phyloP scores from a whole-genome alignment of 2,329 filamentous ascomycete species.

The Tolypocladium ovalisporum region DNA sequence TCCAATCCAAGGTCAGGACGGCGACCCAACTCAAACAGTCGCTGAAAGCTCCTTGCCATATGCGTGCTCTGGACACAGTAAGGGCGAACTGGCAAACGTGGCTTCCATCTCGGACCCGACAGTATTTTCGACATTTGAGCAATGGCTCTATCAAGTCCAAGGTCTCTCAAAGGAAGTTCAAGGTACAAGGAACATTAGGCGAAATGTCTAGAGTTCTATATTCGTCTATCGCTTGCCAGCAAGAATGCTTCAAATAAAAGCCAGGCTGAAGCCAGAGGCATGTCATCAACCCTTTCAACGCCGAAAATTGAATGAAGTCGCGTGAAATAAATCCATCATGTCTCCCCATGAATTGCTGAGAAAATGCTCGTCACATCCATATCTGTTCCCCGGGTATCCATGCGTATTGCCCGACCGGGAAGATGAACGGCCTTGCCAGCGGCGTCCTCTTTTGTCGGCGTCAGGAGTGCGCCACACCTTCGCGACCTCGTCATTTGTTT shows the following conservation, averaged over 20 bases:
- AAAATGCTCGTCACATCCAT: neutral
- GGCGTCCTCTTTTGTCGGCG: neutral
- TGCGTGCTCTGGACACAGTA: neutral
- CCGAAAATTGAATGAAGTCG: neutral
- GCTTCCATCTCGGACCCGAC: constrained; percentile 1
- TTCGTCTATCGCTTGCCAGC: constrained; percentile 1
- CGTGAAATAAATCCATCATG: neutral
- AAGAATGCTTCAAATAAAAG: neutral
- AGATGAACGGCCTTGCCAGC: neutral
- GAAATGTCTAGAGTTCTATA: neutral
- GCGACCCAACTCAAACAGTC: neutral
- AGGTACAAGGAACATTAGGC: neutral
- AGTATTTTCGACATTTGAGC: constrained; percentile 7
- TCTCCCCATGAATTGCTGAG: neutral
- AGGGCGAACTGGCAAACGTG: neutral
- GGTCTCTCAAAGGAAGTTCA: neutral
- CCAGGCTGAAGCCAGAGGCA: neutral
- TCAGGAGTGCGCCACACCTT: neutral
- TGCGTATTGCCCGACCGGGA: neutral
- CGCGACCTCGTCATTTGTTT: neutral
- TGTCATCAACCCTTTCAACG: neutral
- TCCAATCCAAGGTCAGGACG: neutral
- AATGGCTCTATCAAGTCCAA: constrained; percentile 7
- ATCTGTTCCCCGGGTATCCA: neutral
- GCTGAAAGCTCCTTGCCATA: neutral